Base-by-base conservation (phyloP, 805 yeast species). In the Spathaspora sp. region DNA sequence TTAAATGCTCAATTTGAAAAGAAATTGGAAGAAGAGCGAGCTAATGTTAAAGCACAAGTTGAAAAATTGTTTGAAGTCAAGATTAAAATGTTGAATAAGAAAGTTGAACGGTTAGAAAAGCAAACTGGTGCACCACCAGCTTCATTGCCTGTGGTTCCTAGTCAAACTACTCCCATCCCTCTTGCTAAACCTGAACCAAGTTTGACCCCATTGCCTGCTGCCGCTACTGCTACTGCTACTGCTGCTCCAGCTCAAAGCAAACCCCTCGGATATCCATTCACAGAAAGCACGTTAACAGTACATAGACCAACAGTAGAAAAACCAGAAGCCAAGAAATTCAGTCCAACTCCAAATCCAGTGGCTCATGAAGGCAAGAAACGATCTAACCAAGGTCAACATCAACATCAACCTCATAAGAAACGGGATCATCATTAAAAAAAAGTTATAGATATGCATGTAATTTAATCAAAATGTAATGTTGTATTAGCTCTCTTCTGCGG, bases 61-160 rank as follows among this genome's bases (percentile, higher is more conserved):
- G 79, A 80, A 47, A 80, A 82, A 61, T 83, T 83, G 59, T 77
- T 76, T 46, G 86, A 80, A 53, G 77, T 86, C 64, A 79, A 83
- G 57, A 75, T 77, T 51, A 79, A 76, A 52, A 77, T 86, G 64
- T 69, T 82, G 57, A 78, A 76, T 57, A 73, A 74, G 55, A 83
- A 79, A 62, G 68, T 80, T n/a, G 82, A 78, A 44, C 76, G 76
- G 48, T 69, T 80, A 28, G 82, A 79, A 74, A 75, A 28, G 60
- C 64, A 32, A 49, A 28, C 53, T 28, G 23, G 35, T 44, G 18
- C 19, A 9, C 10, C 49, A 16, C 48, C 47, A 12, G 44, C 42
- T 32, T 38, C 44, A n/a, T 31, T 40, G 28, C 45, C 49, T 17
- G 49, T 18, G 18, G 40, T n/a, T 6, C 40, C 40, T 14, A 35